Base-by-base conservation (phyloP, 805 yeast genomes). In the Kazachstania taianensis region DNA sequence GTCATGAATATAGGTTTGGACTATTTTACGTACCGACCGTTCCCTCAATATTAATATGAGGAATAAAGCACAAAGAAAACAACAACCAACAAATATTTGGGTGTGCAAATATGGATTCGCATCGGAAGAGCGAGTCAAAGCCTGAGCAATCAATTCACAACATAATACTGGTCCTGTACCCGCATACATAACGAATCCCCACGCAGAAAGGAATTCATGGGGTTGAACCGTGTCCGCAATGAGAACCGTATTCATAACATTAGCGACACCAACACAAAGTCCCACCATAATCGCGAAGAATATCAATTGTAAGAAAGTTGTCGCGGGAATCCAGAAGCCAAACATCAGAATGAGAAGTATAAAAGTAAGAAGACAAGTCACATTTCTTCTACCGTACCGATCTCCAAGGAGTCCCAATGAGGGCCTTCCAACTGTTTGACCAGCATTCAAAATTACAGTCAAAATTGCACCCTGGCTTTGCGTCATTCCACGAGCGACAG, bases 11-110 rank as follows among this genome's bases (percentile, higher is more conserved):
- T n/a, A n/a, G n/a, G n/a, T n/a, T n/a, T n/a, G n/a, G n/a, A n/a
- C 14, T 22, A 9, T 22, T n/a, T 22, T 22, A 22, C 12, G 25
- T 9, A 78, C 70, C 37, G 70, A 60, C 61, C 65, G 63, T 42
- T 74, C 78, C 43, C 86, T 62, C 15, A 73, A 57, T 1, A 72
- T 57, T 2, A 72, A 39, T 37, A 70, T 54, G 19, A 73, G 38
- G 3, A 72, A 5, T 8, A 68, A 48, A 0, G 70, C 69, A 8
- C 54, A 55, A n/a, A 68, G 48, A 42, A 67, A 70, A 31, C 70
- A 53, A 14, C 65, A 47, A 2, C 81, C 84, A 4, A 75, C 68
- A 50, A 75, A 76, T 1, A 76, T 62, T 47, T 78, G 84, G 2
- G 80, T 66, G 43, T 77, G 67, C 24, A 71, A 55, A 44, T 70